These are phyloP conservation scores for Chlorella vulgaris DNA, from an alignment of 139 green algal species.

Conservation along the genomic window DNA sequence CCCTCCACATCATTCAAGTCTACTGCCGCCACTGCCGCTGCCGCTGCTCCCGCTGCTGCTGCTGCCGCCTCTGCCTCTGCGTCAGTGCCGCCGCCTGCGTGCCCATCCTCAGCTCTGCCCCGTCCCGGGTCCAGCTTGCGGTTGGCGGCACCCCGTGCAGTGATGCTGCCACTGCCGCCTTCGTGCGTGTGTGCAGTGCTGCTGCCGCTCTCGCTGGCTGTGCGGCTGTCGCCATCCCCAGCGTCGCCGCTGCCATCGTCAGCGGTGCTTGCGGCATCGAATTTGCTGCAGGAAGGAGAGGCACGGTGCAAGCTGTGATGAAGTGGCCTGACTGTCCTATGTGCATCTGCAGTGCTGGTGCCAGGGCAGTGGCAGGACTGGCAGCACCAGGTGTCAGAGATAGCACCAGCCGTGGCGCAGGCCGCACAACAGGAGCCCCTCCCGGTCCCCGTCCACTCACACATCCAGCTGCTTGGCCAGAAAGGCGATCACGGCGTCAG, in stretches of 20 bases:
- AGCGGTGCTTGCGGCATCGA: background rate
- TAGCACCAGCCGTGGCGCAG: background rate
- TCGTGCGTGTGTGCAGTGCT: background rate
- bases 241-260: background rate
- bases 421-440: background rate
- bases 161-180: background rate
- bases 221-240: background rate
- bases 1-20: slow-evolving; percentile 60
- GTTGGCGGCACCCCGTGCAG: too few relatives aligned
- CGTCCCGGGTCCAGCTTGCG: background rate
- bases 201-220: background rate
- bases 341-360: too few relatives aligned
- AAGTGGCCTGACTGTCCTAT: too few relatives aligned
- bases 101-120: background rate
- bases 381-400: background rate
- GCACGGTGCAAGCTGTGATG: background rate
- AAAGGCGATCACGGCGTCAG: slow-evolving; percentile 10
- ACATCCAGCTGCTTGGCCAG: slow-evolving; percentile 21
- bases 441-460: background rate
- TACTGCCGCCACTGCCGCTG: slow-evolving; percentile 4
- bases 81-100: background rate
- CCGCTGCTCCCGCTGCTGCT: background rate
- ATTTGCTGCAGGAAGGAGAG: slow-evolving; percentile 12
- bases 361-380: background rate
- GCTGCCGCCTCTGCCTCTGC: background rate